Evolutionary conservation across 345 rosid species (phyloP).

Genomic region (Euphorbia lathyris): DNA sequence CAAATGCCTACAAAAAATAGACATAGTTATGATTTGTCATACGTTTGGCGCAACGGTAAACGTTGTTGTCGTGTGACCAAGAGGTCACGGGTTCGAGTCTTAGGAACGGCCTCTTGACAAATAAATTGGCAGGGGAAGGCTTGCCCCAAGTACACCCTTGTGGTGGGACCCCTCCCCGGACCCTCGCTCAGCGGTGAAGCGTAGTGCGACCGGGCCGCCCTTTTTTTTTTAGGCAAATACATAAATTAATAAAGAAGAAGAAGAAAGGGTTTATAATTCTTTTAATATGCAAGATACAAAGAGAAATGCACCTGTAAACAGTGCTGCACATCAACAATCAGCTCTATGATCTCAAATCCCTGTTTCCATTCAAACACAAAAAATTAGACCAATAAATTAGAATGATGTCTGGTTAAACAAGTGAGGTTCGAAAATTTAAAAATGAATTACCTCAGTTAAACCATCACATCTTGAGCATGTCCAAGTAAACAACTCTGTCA

Average conservation of each 20-base stretch:
- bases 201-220: too few relatives aligned
- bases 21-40: slow-evolving; percentile 12
- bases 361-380: slow-evolving; percentile 28
- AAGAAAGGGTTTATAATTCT: background rate
- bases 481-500: slow-evolving; percentile 80
- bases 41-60: too few relatives aligned
- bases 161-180: too few relatives aligned
- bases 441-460: slow-evolving; percentile 51
- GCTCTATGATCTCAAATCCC: slow-evolving; percentile 85
- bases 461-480: slow-evolving; percentile 83
- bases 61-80: too few relatives aligned
- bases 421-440: background rate
- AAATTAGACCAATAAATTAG: slow-evolving; percentile 13
- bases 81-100: too few relatives aligned
- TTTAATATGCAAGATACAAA: slow-evolving; percentile 1
- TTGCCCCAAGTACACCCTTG: too few relatives aligned
- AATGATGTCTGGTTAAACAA: background rate
- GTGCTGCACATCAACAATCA: slow-evolving; percentile 72
- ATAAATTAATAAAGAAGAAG: background rate
- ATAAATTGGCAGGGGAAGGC: too few relatives aligned
- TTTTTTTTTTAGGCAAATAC: background rate
- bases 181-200: too few relatives aligned
- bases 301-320: slow-evolving; percentile 66
- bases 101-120: too few relatives aligned
- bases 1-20: slow-evolving; percentile 47